A percentile compares a stretch with the other conserved stretches of the same genome.
phyloP scores from a whole-genome alignment of 345 rosid species.

The Angophora floribunda region DNA sequence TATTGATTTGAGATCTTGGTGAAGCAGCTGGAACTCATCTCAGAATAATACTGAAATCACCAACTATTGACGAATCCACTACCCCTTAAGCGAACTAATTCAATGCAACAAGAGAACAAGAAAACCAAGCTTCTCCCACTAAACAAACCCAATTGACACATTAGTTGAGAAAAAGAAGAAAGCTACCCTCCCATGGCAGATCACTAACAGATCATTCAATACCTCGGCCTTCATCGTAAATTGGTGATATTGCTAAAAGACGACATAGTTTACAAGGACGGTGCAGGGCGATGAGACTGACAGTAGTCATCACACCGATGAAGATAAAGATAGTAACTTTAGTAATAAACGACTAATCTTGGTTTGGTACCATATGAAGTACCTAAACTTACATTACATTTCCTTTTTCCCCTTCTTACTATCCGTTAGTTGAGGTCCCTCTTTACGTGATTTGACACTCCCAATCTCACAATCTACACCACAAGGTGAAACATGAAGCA shows the following conservation, averaged over 20 bases:
- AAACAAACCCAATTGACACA: not conserved
- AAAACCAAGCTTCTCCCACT: not conserved
- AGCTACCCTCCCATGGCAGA: not conserved
- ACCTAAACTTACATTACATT: not conserved
- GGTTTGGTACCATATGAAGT: not conserved
- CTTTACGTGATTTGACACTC: not conserved
- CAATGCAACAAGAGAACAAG: not conserved
- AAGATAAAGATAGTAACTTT: not conserved
- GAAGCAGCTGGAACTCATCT: not conserved
- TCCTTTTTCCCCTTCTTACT: not conserved
- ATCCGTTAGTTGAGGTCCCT: not conserved
- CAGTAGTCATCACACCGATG: not conserved
- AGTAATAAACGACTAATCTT: not conserved
- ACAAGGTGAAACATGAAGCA: not conserved
- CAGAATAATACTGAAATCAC: not conserved
- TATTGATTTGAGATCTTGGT: not conserved
- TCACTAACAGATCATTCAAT: not conserved
- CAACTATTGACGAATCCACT: not conserved
- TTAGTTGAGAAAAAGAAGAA: not conserved
- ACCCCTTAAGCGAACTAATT: not conserved
- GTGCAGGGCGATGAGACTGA: not conserved
- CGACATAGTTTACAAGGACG: not conserved
- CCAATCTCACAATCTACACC: not conserved
- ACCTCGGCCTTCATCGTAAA: not conserved
- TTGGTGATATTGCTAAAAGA: not conserved